Base-by-base conservation (phyloP, 148 eudicot genomes). In the Gaultheria prostrata region DNA sequence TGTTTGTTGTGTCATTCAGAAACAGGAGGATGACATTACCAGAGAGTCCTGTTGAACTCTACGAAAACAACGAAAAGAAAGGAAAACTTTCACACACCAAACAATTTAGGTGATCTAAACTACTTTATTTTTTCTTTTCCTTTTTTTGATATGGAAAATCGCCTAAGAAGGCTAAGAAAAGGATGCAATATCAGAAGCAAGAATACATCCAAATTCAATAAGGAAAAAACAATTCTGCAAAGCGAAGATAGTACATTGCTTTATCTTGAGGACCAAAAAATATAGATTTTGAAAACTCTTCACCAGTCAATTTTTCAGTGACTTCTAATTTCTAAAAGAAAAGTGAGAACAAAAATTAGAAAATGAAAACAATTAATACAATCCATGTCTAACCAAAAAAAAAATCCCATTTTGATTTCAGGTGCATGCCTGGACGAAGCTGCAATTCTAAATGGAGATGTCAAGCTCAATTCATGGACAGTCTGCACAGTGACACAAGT, bases 401-500 rank as follows among this genome's bases (percentile, higher is more conserved):
- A 53, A 39, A 39, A 39, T 39, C 39, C 28, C 18, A 9, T 84
- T 48, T 77, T 56, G 59, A 45, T 21, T 14, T 18, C 83, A 90
- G 93, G 80, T 91, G 78, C 26, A 74, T 91, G 78, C 26, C 77
- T 91, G 15, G 93, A 91, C 88, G 89, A 91, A 80, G 91, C 93
- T 1, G 90, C 91, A 80, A 88, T 91, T 30, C 77, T 86, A 1
- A 80, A 26, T 12, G 56, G 65, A 18, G 83, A 79, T 26, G 33
- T 21, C 0, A 26, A 81, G 76, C 76, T 88, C 7, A 32, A 81
- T 7, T 70, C 86, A 24, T 86, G 93, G 90, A 89, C 32, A 49
- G 86, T 89, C 7, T 91, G 93, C 87, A 85, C 90, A 9, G 93
- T 89, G 84, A 91, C 90, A 0, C 90, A 91, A 80, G 89, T 91